Evolutionary conservation across 345 rosid species (phyloP), one percentile per base, ranked within the genome.

Genomic region (Cardamine chenopodiifolia): DNA sequence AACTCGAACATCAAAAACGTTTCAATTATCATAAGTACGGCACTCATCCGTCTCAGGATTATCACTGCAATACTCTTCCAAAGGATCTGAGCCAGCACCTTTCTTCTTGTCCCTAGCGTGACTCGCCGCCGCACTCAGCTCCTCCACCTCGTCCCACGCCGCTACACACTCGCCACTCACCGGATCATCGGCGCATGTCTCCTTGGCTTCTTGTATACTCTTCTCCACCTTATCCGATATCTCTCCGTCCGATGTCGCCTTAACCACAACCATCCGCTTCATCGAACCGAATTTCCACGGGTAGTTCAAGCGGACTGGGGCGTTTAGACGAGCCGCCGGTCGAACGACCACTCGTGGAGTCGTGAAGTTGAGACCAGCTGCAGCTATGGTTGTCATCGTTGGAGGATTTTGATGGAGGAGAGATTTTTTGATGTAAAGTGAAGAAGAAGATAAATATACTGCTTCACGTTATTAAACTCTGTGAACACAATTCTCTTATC

Each of bases 81-180:
- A 68, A 22, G 98, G 96, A 67, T 95, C 98, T 1, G 83, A 73
- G 6, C 72, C 86, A 68, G 80, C 71, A 12, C 75, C 85, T 76
- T 92, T 95, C 85, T 84, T 73, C 97, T 73, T 88, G 80, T 89
- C 99, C 70, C 92, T 78, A 0, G 93, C 96, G 68, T 95, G 97
- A 85, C 99, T 90, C 4, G 92, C 98, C 7, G 97, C 99, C 9
- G 99, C 99, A 67, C 98, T 95, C 78, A 95, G 86, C 90, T 95
- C 99, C 85, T 95, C 98, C 77, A 95, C 99, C 82, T 92, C 97
- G 71, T 95, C 99, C 99, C 99, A 95, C 34, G 99, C 97, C 15
- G 99, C 97, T 55, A 82, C 96, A 68, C 98, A 95, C 85, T 92
- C 99, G 0, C 96, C 97, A 80, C 97, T 95, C 34, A 76, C 88